Evolutionary conservation across 441 rosid species (phyloP).

Genomic region (Breynia disticha): DNA sequence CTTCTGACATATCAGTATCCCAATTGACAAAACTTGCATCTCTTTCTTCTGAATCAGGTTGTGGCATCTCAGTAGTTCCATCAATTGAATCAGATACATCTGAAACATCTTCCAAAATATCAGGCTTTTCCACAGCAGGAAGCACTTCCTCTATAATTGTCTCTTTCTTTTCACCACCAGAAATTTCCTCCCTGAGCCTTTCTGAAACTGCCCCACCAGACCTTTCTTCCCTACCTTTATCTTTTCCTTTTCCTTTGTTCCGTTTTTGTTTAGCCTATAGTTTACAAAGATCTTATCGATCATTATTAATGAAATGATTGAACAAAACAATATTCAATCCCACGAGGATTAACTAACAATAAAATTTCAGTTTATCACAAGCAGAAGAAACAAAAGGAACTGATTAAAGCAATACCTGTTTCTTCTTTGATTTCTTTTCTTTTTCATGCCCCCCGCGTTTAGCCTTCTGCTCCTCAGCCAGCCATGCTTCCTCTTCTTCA

Average conservation of each 20-base stretch:
- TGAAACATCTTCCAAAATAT: slow-evolving; percentile 52
- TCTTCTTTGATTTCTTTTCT: slow-evolving; percentile 88
- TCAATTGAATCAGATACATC: slow-evolving; percentile 70
- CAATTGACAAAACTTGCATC: slow-evolving; percentile 66
- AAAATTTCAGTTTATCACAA: too few species aligned
- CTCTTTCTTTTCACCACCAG: slow-evolving; percentile 34
- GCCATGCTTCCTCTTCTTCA: slow-evolving; percentile 86
- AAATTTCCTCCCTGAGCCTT: slow-evolving; percentile 34
- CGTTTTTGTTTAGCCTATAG: slow-evolving; percentile 77
- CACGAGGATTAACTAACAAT: too few species aligned
- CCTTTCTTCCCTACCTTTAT: slow-evolving; percentile 66
- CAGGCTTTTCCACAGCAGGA: slow-evolving; percentile 48
- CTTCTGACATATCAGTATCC: slow-evolving; percentile 81
- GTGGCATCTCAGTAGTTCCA: slow-evolving; percentile 49
- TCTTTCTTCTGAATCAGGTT: slow-evolving; percentile 68
- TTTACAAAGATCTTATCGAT: slow-evolving; percentile 2
- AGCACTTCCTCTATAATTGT: slow-evolving; percentile 28
- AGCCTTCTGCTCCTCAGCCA: slow-evolving; percentile 83
- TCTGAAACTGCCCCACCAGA: slow-evolving; percentile 21
- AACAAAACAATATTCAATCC: too few species aligned
- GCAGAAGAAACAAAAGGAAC: background rate
- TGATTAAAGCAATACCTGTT: slow-evolving; percentile 41
- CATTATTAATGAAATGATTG: background rate
- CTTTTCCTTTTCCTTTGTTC: slow-evolving; percentile 73
- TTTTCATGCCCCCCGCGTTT: slow-evolving; percentile 59